Percentiles rank a stretch among this genome's conserved stretches.
phyloP scores from a whole-genome alignment of 140 eudicot species.

The Bidens hawaiensis region DNA sequence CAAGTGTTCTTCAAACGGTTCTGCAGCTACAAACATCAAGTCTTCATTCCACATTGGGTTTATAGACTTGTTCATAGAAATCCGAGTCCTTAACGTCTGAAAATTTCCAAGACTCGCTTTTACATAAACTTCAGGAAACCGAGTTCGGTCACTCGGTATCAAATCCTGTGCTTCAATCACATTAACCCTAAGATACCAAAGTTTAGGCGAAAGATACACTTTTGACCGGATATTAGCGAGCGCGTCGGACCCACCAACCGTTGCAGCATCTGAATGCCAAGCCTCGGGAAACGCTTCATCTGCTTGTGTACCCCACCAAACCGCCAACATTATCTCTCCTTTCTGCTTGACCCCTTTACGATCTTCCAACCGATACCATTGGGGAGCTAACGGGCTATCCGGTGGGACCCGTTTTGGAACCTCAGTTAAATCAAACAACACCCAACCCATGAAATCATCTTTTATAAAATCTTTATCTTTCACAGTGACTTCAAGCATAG shows the following conservation, averaged over 20 bases:
- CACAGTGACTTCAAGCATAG: conserved; percentile 54
- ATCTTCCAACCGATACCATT: conserved; percentile 86
- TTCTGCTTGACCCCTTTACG: conserved; percentile 47
- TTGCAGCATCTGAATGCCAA: conserved; percentile 85
- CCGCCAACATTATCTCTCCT: conserved; percentile 93
- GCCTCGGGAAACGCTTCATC: conserved; percentile 97
- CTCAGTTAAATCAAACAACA: conserved; percentile 74
- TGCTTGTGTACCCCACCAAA: conserved; percentile 95
- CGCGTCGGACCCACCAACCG: conserved; percentile 67
- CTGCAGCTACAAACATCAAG: conserved; percentile 90
- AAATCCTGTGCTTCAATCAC: conserved; percentile 95
- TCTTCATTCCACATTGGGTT: conserved; percentile 97
- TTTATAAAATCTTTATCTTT: conserved; percentile 58
- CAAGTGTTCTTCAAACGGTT: conserved; percentile 85
- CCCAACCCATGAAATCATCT: conserved; percentile 79
- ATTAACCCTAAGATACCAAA: conserved; percentile 86
- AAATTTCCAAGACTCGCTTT: conserved; percentile 72
- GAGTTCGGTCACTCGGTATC: conserved; percentile 44
- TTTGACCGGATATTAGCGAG: conserved; percentile 72
- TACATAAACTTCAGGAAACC: conserved; percentile 75
- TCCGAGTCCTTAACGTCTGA: conserved; percentile 64
- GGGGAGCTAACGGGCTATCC: conserved; percentile 90
- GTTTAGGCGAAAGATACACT: conserved; percentile 85
- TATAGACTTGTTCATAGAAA: conserved; percentile 50
- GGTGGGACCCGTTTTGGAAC: conserved; percentile 87